These are phyloP conservation scores for Eucalyptus curtisii DNA, from an alignment of 345 rosid genomes.

Conservation along the genomic window DNA sequence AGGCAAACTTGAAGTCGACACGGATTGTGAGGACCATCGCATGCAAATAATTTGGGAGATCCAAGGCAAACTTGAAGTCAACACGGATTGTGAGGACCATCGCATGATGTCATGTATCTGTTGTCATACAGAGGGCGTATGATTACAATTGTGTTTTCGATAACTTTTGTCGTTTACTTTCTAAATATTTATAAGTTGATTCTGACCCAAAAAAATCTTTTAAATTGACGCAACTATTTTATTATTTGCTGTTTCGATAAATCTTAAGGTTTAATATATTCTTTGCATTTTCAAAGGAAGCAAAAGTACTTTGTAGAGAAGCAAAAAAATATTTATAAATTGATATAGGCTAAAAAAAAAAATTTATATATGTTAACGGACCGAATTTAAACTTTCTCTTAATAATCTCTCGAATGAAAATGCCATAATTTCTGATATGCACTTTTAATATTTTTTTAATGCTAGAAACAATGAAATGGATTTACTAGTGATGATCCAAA, in stretches of 20 bases:
- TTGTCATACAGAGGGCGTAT: neutral
- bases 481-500: neutral
- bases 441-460: neutral
- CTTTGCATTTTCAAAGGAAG: neutral
- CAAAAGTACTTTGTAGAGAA: neutral
- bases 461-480: neutral
- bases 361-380: no score
- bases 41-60: no score
- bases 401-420: neutral
- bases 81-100: no score
- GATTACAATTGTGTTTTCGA: neutral
- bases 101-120: neutral
- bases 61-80: no score
- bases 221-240: neutral
- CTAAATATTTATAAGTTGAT: no score
- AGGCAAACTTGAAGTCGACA: no score
- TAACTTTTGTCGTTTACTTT: neutral
- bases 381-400: fast-evolving
- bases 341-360: neutral
- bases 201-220: no score
- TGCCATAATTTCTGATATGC: neutral
- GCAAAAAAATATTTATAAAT: neutral
- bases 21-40: no score
- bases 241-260: neutral
- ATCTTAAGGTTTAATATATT: neutral